Evolutionary conservation across 352 stramenopile species (phyloP).

Genomic region (Globisporangium apiculatum): DNA sequence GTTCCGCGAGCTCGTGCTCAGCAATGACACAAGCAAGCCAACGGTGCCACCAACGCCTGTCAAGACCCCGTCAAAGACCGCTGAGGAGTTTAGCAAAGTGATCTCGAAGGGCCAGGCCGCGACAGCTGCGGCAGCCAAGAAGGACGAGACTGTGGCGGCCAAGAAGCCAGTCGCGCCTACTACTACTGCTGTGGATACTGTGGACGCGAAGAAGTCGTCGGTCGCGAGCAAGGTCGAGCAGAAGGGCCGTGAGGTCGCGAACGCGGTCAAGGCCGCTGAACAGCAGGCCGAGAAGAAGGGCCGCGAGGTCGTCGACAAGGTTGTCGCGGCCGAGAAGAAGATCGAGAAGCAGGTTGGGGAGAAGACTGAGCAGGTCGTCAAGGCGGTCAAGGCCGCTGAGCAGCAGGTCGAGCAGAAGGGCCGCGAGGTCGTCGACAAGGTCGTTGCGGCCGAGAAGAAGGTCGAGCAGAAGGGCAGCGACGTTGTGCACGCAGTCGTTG

Average conservation of each 20-base stretch:
- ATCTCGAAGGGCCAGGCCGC: conserved; percentile 34
- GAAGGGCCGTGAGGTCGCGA: conserved; percentile 17
- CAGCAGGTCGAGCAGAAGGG: conserved; percentile 27
- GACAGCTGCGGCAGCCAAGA: conserved; percentile 6
- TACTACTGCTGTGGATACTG: neutral
- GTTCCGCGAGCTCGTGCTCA: conserved; percentile 71
- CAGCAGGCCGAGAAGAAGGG: conserved; percentile 16
- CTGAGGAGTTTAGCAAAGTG: conserved; percentile 39
- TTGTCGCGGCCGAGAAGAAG: conserved; percentile 16
- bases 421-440: conserved; percentile 16
- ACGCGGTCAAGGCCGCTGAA: conserved; percentile 16
- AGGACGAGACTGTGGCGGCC: conserved; percentile 7
- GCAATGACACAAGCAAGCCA: conserved; percentile 13
- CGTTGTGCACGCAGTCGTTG: conserved; percentile 13
- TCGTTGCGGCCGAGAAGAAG: conserved; percentile 7
- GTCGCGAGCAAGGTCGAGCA: conserved; percentile 9
- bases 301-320: conserved; percentile 15
- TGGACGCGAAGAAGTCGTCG: conserved; percentile 7
- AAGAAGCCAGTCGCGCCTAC: neutral
- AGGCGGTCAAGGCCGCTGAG: conserved; percentile 13
- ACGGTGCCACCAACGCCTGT: neutral
- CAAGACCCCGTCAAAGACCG: conserved; percentile 14
- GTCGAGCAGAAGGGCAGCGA: conserved; percentile 4
- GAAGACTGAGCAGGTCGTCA: conserved; percentile 18
- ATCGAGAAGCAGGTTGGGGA: conserved; percentile 5